These are phyloP conservation scores for Ustilago lituana DNA, from an alignment of 1,284 basidiomycete genomes.

Conservation along the genomic window DNA sequence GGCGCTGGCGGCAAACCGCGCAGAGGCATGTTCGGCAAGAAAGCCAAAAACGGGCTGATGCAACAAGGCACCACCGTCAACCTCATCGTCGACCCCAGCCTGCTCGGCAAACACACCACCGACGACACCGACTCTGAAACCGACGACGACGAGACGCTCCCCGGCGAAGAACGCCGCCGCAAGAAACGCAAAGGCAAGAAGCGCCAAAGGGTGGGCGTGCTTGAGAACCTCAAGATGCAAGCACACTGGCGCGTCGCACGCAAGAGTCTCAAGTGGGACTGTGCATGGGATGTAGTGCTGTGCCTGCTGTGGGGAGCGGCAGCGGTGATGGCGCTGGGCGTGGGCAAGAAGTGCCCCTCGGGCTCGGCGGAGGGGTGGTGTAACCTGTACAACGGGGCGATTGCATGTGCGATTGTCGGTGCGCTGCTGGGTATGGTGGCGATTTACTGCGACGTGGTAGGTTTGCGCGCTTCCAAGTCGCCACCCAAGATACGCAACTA, in stretches of 20 bases:
- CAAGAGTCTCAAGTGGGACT: slow-evolving; percentile 42
- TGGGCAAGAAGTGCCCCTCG: slow-evolving; percentile 44
- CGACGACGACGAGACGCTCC: slow-evolving; percentile 23
- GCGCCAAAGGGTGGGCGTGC: slow-evolving; percentile 17
- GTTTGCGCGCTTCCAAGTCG: slow-evolving; percentile 24
- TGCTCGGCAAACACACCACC: slow-evolving; percentile 34
- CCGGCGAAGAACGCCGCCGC: slow-evolving; percentile 21
- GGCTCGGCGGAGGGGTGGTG: slow-evolving; percentile 53
- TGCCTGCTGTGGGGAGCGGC: slow-evolving; percentile 47
- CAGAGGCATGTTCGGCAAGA: slow-evolving; percentile 33
- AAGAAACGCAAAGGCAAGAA: slow-evolving; percentile 30
- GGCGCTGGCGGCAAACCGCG: slow-evolving; percentile 7
- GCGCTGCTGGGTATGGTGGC: slow-evolving; percentile 25
- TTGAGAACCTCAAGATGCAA: slow-evolving; percentile 48
- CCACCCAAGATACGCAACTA: slow-evolving; percentile 36
- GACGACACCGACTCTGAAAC: slow-evolving; percentile 30
- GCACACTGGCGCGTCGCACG: slow-evolving; percentile 43
- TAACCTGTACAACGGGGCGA: slow-evolving; percentile 53
- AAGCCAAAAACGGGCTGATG: slow-evolving; percentile 18
- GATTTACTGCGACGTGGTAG: slow-evolving; percentile 45
- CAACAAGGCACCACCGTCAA: slow-evolving; percentile 49
- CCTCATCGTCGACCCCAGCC: slow-evolving; percentile 53
- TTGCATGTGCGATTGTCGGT: slow-evolving; percentile 45
- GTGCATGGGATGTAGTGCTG: slow-evolving; percentile 48
- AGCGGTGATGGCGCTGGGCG: slow-evolving; percentile 38